Conservation (phyloP, 2,329 filamentous ascomycete genomes). For the Neofusicoccum sp. region DNA sequence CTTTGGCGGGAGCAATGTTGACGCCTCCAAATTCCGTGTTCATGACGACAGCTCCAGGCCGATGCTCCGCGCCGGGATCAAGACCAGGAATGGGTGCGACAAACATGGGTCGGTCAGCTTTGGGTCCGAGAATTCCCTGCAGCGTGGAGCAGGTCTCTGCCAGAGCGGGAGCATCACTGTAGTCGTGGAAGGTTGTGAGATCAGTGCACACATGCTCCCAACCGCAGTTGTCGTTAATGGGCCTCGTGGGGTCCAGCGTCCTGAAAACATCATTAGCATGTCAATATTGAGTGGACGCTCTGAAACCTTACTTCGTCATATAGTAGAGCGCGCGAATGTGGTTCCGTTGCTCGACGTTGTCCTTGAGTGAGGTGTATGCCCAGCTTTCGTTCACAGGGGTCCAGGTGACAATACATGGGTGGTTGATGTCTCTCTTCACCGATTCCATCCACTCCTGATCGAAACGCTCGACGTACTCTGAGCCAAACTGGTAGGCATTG, state of each 20-base stretch:
- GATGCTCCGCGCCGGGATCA: slow-evolving; percentile 57
- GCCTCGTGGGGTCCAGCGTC: slow-evolving; percentile 63
- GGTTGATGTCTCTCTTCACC: slow-evolving; percentile 66
- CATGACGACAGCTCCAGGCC: slow-evolving; percentile 60
- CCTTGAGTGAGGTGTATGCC: slow-evolving; percentile 63
- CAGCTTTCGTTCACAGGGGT: slow-evolving; percentile 67
- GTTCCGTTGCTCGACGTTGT: slow-evolving; percentile 61
- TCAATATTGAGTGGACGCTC: not conserved
- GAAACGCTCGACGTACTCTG: slow-evolving; percentile 62
- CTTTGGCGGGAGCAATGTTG: slow-evolving; percentile 58
- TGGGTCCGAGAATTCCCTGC: slow-evolving; percentile 56
- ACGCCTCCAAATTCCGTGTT: slow-evolving; percentile 71
- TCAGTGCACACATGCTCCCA: slow-evolving; percentile 70
- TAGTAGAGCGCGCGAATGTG: slow-evolving; percentile 67
- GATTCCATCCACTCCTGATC: slow-evolving; percentile 66
- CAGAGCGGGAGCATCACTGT: slow-evolving; percentile 61
- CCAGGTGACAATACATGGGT: slow-evolving; percentile 66
- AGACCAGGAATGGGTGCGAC: slow-evolving; percentile 46
- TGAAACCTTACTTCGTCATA: slow-evolving; percentile 57
- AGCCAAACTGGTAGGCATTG: slow-evolving; percentile 65
- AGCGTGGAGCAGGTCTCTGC: slow-evolving; percentile 57
- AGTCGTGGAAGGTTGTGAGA: slow-evolving; percentile 70
- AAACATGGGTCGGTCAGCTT: slow-evolving; percentile 60
- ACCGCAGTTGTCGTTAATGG: slow-evolving; percentile 72
- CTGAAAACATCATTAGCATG: slow-evolving; percentile 26